These are phyloP conservation scores for Curvularia spicifera DNA, from an alignment of 2,329 filamentous ascomycete genomes.

Conservation along the genomic window DNA sequence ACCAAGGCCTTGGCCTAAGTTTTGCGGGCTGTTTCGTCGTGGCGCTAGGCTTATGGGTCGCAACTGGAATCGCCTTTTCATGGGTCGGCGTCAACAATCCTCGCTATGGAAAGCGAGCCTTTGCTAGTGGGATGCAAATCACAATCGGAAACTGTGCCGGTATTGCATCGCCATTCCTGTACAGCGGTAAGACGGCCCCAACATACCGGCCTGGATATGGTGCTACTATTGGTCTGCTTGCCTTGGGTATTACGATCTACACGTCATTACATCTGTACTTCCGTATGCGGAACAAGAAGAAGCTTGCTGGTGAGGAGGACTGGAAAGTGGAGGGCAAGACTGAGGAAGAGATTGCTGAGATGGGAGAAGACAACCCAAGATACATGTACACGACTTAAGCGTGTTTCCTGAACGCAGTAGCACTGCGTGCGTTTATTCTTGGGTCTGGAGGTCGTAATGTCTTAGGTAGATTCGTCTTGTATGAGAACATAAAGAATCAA, in stretches of 20 bases:
- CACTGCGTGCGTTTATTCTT: neutral
- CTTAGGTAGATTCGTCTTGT: neutral
- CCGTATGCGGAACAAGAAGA: conserved; percentile 29
- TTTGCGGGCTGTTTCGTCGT: conserved; percentile 40
- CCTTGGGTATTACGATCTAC: conserved; percentile 28
- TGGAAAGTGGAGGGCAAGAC: conserved; percentile 34
- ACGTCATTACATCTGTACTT: conserved; percentile 30
- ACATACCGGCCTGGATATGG: conserved; percentile 32
- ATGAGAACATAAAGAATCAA: neutral
- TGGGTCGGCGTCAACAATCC: conserved; percentile 42
- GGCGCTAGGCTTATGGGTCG: conserved; percentile 36
- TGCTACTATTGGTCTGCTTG: conserved; percentile 31
- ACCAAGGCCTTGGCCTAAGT: conserved; percentile 25
- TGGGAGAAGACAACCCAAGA: conserved; percentile 36
- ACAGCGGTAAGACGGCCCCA: conserved; percentile 20
- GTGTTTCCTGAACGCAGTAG: neutral
- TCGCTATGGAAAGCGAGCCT: conserved; percentile 41
- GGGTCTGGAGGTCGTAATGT: too few species aligned
- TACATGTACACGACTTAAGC: conserved; percentile 34
- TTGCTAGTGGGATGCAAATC: conserved; percentile 45
- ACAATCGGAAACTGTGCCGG: conserved; percentile 47
- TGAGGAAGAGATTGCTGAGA: conserved; percentile 32
- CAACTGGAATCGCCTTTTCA: conserved; percentile 34
- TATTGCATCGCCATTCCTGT: conserved; percentile 35
- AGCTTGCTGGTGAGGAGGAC: conserved; percentile 32